phyloP scores from a whole-genome alignment of 768 basidiomycete genomes.

The Termitomyces titanicus region DNA sequence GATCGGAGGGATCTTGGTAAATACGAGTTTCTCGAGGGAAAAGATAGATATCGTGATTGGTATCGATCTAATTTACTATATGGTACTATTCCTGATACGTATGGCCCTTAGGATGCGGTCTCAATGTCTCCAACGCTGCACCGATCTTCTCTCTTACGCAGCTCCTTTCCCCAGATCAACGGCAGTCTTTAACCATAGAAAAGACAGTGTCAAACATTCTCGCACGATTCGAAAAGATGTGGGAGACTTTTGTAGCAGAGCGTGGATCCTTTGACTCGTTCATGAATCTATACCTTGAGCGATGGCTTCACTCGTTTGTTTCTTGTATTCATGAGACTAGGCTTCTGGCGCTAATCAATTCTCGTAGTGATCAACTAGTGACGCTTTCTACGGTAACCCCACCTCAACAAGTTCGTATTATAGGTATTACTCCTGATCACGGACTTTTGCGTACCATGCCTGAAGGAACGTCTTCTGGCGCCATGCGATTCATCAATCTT shows the following conservation, averaged over 20 bases:
- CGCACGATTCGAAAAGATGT: conserved; percentile 73
- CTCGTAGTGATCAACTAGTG: conserved; percentile 73
- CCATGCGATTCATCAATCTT: conserved; percentile 71
- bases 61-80: conserved; percentile 21
- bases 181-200: conserved; percentile 59
- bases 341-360: not conserved
- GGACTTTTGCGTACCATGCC: conserved; percentile 83
- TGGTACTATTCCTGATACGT: not conserved
- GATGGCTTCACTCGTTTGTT: conserved; percentile 93
- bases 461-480: conserved; percentile 34
- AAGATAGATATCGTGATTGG: conserved; percentile 57
- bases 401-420: conserved; percentile 66
- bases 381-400: conserved; percentile 78
- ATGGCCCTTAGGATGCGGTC: conserved; percentile 65
- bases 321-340: not conserved
- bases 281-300: conserved; percentile 68
- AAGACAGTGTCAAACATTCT: conserved; percentile 71
- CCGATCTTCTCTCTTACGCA: conserved; percentile 83
- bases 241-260: conserved; percentile 63
- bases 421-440: conserved; percentile 83
- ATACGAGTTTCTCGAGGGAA: conserved; percentile 74
- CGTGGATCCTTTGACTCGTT: conserved; percentile 79
- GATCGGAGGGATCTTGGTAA: conserved; percentile 90
- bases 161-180: conserved; percentile 39
- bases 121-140: conserved; percentile 80